A percentile compares a stretch with the other conserved stretches of the same genome.
Conservation (phyloP, 768 basidiomycete species). For the Pleurotus ostreatus region DNA sequence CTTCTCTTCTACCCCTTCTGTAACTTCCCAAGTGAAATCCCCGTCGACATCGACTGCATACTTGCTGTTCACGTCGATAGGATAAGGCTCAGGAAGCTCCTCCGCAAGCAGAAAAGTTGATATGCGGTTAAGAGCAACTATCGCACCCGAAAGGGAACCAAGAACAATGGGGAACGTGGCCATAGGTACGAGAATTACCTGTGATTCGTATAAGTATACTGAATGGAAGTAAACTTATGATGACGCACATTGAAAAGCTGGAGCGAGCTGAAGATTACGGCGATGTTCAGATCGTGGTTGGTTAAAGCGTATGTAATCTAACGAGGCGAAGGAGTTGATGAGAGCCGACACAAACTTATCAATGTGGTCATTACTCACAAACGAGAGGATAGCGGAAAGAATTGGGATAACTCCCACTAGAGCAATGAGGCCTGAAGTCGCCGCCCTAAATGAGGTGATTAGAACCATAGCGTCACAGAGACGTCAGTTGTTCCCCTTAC, state of each 20-base stretch:
- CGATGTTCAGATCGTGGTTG: conserved; percentile 36
- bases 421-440: conserved; percentile 34
- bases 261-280: conserved; percentile 40
- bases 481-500: conserved; percentile 21
- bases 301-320: conserved; percentile 43
- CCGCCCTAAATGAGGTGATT: conserved; percentile 22
- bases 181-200: conserved; percentile 38
- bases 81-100: conserved; percentile 27
- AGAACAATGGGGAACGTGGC: conserved; percentile 34
- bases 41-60: conserved; percentile 28
- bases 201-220: no score
- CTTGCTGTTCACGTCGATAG: conserved; percentile 20
- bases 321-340: not conserved
- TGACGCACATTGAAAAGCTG: conserved; percentile 27
- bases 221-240: not conserved
- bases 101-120: conserved; percentile 29
- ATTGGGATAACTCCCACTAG: conserved; percentile 48
- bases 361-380: conserved; percentile 29
- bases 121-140: conserved; percentile 30
- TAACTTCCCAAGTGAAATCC: conserved; percentile 25
- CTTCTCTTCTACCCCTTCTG: conserved; percentile 22
- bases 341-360: not conserved
- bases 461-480: not conserved
- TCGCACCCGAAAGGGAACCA: conserved; percentile 25
- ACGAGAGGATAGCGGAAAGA: conserved; percentile 45